phyloP scores from a whole-genome alignment of 1,284 basidiomycete species.

The Trichosporon sp. region DNA sequence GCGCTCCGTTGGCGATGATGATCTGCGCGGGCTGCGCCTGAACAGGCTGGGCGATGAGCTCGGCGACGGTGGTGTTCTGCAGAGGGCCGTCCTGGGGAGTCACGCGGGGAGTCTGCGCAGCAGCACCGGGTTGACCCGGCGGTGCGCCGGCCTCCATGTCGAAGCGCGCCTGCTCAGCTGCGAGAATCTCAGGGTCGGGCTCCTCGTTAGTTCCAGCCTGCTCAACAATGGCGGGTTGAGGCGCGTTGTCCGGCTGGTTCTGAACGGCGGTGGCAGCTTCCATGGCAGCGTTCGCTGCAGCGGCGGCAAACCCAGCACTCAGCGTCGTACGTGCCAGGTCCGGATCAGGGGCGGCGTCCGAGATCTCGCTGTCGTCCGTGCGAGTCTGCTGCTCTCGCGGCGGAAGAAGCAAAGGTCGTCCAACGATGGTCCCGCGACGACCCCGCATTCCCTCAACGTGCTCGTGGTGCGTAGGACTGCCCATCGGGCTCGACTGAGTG shows the following conservation, averaged over 20 bases:
- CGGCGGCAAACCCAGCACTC: slow-evolving; percentile 40
- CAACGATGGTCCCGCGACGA: slow-evolving; percentile 48
- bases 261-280: slow-evolving; percentile 29
- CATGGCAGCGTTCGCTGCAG: slow-evolving; percentile 39
- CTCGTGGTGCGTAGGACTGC: slow-evolving; percentile 44
- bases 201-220: slow-evolving; percentile 41
- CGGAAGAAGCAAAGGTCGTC: slow-evolving; percentile 44
- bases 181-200: slow-evolving; percentile 46
- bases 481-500: slow-evolving; percentile 54
- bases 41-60: slow-evolving; percentile 27
- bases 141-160: slow-evolving; percentile 55
- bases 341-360: slow-evolving; percentile 46
- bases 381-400: slow-evolving; percentile 38
- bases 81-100: slow-evolving; percentile 33
- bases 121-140: slow-evolving; percentile 51
- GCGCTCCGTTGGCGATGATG: slow-evolving; percentile 57
- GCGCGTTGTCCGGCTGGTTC: slow-evolving; percentile 43
- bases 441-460: slow-evolving; percentile 36
- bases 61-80: slow-evolving; percentile 30
- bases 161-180: slow-evolving; percentile 51
- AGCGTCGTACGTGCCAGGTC: slow-evolving; percentile 48
- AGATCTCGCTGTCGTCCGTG: slow-evolving; percentile 46
- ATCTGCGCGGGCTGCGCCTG: slow-evolving; percentile 43
- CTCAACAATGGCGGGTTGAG: slow-evolving; percentile 40
- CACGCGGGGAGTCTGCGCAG: slow-evolving; percentile 43